Percentiles rank a stretch among this genome's conserved stretches.
phyloP scores from a whole-genome alignment of 148 eudicot genomes.

The Spergularia marina region DNA sequence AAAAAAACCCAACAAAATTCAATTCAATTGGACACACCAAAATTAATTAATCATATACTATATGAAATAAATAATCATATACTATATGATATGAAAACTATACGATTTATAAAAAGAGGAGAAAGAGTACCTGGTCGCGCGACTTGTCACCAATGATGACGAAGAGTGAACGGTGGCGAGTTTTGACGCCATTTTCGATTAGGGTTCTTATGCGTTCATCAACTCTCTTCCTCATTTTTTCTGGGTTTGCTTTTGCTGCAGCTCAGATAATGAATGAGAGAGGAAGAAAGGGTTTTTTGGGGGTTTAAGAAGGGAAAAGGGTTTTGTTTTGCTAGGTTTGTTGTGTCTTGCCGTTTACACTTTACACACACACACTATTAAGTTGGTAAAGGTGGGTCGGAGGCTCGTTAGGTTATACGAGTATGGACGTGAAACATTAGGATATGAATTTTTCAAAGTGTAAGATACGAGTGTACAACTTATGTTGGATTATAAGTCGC shows the following conservation, averaged over 20 bases:
- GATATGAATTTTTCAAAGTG: too few species aligned
- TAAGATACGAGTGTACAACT: too few species aligned
- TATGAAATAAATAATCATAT: background rate
- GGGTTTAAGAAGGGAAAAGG: background rate
- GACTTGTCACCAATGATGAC: slow-evolving; percentile 87
- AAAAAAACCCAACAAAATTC: background rate
- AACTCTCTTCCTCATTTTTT: slow-evolving; percentile 75
- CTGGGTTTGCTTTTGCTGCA: too few species aligned
- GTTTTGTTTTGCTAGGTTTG: too few species aligned
- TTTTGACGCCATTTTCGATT: slow-evolving; percentile 90
- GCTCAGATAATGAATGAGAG: background rate
- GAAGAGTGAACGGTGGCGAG: slow-evolving; percentile 78
- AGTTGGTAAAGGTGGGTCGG: too few species aligned
- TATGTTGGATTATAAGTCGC: too few species aligned
- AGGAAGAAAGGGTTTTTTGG: slow-evolving; percentile 18
- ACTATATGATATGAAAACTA: background rate
- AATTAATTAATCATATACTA: background rate
- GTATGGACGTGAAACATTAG: too few species aligned
- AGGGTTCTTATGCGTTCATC: slow-evolving; percentile 85
- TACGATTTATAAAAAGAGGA: background rate
- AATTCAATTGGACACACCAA: background rate
- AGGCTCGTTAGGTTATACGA: too few species aligned
- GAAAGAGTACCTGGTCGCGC: slow-evolving; percentile 58
- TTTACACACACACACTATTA: too few species aligned
- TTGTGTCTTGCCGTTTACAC: too few species aligned